These are phyloP conservation scores for Oryza brachyantha DNA, from an alignment of 176 grass and related monocot genomes.

Conservation along the genomic window DNA sequence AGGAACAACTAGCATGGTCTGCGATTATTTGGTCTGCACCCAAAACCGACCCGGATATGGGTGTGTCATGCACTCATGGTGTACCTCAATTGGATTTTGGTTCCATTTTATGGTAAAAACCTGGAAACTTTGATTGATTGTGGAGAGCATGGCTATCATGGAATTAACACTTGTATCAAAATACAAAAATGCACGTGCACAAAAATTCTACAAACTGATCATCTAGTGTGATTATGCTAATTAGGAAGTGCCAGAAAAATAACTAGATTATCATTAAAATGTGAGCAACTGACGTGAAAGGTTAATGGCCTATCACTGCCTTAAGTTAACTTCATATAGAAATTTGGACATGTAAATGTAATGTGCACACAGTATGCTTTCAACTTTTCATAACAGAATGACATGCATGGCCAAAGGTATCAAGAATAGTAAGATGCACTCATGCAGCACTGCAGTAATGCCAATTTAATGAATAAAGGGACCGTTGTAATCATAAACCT, in stretches of 20 bases:
- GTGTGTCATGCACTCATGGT: neutral
- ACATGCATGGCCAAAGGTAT: neutral
- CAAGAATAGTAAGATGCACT: neutral
- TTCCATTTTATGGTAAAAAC: neutral
- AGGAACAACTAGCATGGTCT: neutral
- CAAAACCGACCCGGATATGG: neutral
- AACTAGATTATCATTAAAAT: neutral
- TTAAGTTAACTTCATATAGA: neutral
- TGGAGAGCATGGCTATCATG: neutral
- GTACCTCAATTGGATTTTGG: neutral
- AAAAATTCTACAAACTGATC: neutral
- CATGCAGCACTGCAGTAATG: neutral
- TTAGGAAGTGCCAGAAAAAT: neutral
- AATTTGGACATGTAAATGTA: neutral
- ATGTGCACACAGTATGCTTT: neutral
- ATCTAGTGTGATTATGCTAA: neutral
- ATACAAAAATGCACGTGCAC: neutral
- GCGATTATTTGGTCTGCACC: neutral
- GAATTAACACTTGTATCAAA: neutral
- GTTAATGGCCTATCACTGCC: neutral
- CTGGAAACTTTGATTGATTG: neutral
- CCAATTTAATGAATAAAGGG: neutral
- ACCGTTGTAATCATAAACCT: slow-evolving; percentile 43
- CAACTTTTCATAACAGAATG: neutral
- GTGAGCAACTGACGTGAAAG: neutral